Evolutionary conservation across 164 flowering plant genomes (phyloP).

Genomic region (Berberis vulgaris): DNA sequence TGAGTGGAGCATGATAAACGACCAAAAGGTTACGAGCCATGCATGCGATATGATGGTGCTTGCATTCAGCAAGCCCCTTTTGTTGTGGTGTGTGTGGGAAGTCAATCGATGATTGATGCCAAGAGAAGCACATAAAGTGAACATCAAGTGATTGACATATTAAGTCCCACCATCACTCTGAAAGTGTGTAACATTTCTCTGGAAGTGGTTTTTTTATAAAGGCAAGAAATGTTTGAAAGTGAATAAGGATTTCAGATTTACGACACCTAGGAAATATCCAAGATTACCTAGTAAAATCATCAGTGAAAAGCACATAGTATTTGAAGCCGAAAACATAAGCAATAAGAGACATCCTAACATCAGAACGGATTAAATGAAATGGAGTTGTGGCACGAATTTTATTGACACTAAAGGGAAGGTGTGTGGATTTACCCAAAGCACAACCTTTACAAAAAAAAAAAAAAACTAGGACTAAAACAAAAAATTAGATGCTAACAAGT

Average conservation of each 20-base stretch:
- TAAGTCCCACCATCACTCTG: background rate
- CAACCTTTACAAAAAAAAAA: background rate
- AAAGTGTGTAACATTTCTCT: background rate
- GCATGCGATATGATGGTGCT: background rate
- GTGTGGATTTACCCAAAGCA: background rate
- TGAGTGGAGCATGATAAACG: background rate
- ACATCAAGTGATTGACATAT: background rate
- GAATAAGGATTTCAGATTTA: background rate
- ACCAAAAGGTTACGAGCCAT: background rate
- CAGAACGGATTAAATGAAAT: background rate
- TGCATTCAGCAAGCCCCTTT: background rate
- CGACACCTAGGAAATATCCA: background rate
- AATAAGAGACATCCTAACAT: background rate
- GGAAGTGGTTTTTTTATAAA: background rate
- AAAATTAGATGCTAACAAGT: background rate
- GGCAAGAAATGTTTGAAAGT: background rate
- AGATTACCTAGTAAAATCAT: background rate
- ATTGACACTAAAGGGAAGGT: background rate
- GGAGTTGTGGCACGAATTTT: background rate
- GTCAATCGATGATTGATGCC: background rate
- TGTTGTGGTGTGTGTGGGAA: background rate
- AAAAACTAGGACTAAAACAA: background rate
- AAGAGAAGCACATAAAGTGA: background rate
- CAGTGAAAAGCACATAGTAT: background rate
- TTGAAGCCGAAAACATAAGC: background rate